Conservation (phyloP, 2,329 filamentous ascomycete species). For the Neurospora crassa region DNA sequence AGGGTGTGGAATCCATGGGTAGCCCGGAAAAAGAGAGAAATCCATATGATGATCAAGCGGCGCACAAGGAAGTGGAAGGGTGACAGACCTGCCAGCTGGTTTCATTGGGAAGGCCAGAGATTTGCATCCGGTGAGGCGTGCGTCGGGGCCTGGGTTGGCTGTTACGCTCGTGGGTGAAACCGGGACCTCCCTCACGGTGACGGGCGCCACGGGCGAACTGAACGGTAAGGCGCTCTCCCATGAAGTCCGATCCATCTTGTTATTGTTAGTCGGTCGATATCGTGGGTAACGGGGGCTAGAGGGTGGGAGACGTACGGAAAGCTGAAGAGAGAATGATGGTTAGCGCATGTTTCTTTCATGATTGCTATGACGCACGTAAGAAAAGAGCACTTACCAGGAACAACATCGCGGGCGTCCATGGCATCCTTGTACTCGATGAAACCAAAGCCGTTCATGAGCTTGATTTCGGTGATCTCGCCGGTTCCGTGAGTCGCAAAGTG, state of each 20-base stretch:
- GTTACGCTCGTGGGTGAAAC: conserved; percentile 42
- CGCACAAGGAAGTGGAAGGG: conserved; percentile 47
- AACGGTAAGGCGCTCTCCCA: conserved; percentile 94
- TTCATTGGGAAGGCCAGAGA: conserved; percentile 91
- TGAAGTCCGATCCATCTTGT: conserved; percentile 92
- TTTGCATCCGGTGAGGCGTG: conserved; percentile 93
- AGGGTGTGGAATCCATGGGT: conserved; percentile 11
- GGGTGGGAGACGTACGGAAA: conserved; percentile 45
- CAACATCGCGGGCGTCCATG: conserved; percentile 95
- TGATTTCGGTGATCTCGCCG: conserved; percentile 97
- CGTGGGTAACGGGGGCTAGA: conserved; percentile 8
- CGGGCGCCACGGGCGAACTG: conserved; percentile 90
- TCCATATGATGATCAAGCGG: conserved; percentile 27
- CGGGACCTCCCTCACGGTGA: conserved; percentile 36
- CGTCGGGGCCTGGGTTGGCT: conserved; percentile 69
- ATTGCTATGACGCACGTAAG: conserved; percentile 5
- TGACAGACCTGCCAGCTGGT: conserved; percentile 99
- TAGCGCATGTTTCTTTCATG: conserved; percentile 11
- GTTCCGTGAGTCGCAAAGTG: conserved; percentile 95
- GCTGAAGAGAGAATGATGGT: conserved; percentile 31
- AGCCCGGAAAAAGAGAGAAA: conserved; percentile 16
- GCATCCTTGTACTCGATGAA: conserved; percentile 99
- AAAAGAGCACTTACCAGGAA: conserved; percentile 64
- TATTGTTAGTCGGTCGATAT: conserved; percentile 25
- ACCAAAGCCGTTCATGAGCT: conserved; percentile 99